Conservation (phyloP, 345 rosid genomes). For the Moringa oleifera region DNA sequence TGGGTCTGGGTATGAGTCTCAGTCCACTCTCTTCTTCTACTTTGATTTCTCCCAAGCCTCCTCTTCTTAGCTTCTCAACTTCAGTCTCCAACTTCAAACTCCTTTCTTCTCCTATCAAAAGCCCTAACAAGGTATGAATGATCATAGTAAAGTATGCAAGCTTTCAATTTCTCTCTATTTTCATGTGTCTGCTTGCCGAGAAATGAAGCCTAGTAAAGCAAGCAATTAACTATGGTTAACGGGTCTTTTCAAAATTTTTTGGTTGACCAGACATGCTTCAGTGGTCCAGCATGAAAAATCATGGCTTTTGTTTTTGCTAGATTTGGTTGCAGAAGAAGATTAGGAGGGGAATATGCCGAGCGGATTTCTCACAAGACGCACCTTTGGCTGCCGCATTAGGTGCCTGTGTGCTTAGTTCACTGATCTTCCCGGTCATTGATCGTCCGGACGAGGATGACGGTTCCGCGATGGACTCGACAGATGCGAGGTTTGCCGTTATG, state of each 20-base stretch:
- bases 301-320: not conserved
- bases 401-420: constrained; percentile 66
- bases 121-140: constrained; percentile 26
- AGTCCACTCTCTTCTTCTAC: constrained; percentile 14
- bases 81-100: constrained; percentile 18
- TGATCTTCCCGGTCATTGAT: constrained; percentile 45
- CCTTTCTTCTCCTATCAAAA: not conserved
- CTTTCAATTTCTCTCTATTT: not conserved
- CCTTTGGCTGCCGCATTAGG: constrained; percentile 74
- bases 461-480: constrained; percentile 52
- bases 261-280: not conserved
- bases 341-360: constrained; percentile 42
- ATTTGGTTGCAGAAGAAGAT: constrained; percentile 24
- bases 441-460: constrained; percentile 32
- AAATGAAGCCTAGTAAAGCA: not conserved
- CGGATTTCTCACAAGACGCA: constrained; percentile 60
- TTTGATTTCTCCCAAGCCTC: constrained; percentile 12
- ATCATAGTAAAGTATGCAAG: no score
- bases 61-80: constrained; percentile 1
- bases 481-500: constrained; percentile 81
- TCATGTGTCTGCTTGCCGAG: not conserved
- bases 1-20: not conserved
- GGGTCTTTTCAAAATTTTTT: not conserved
- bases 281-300: not conserved
- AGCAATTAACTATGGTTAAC: not conserved